Evolutionary conservation across 768 basidiomycete genomes (phyloP), one percentile per base, ranked within the genome.

Genomic region (Tulasnella sp.): DNA sequence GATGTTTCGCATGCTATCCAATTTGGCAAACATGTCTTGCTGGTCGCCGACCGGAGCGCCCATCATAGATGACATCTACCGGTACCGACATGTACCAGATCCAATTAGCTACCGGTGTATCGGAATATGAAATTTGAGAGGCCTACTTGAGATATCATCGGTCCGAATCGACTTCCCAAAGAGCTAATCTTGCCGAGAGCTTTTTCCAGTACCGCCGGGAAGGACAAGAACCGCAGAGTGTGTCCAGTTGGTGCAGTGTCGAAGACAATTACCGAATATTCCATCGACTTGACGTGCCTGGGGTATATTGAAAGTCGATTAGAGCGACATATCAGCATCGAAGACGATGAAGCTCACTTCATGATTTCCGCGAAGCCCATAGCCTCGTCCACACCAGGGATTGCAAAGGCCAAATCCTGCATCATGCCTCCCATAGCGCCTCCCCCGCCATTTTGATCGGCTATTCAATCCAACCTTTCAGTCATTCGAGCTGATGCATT

Each of bases 291-390:
- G 81, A 99, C 97, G 80, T 99, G 96, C 80, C 95, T 72, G 71
- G 16, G 32, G 69, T 62, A 35, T 22, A 35, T 19, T 52, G 5
- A 52, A 35, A 17, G 22, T 39, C 11, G 67, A 39, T 66, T 4
- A 67, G 65, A 6, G 16, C 17, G 19, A n/a, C 1, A 26, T 12
- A 35, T 47, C 16, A 44, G 22, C 17, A 67, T 19, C 59, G 29
- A 32, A 5, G 6, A 3, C 7, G 12, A 26, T 1, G 40, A 16
- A 2, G 82, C 88, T 72, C 73, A 97, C 96, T 98, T 99, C 97
- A 98, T 99, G 80, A 99, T 97, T 81, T 99, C 97, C 0, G 97
- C 97, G 77, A 99, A 99, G 75, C 94, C 95, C 97, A 99, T 98
- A 3, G 97, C 97, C 81, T 99, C 97, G 77, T 99, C 97, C 14